phyloP scores from a whole-genome alignment of 495 filamentous ascomycete genomes.

The Platismatia glauca region DNA sequence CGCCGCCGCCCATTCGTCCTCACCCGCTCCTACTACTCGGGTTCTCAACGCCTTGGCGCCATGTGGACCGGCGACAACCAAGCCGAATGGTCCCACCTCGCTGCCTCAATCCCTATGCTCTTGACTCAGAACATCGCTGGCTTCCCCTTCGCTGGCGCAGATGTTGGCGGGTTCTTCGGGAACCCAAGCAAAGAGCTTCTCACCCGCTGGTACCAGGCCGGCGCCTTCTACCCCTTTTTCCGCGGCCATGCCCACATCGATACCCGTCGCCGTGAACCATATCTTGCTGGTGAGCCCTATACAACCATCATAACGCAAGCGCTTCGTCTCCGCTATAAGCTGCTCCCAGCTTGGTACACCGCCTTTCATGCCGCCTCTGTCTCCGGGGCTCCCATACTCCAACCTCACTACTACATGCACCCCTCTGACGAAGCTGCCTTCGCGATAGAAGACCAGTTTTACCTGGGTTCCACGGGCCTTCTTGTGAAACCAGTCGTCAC shows the following conservation, averaged over 20 bases:
- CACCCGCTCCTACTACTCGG: slow-evolving; percentile 84
- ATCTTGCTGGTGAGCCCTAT: slow-evolving; percentile 77
- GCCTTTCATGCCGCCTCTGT: slow-evolving; percentile 83
- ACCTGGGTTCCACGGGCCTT: slow-evolving; percentile 75
- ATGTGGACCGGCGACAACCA: slow-evolving; percentile 99
- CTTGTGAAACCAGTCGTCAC: slow-evolving; percentile 79
- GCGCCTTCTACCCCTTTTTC: slow-evolving; percentile 98
- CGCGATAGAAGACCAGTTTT: slow-evolving; percentile 85
- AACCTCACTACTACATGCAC: slow-evolving; percentile 85
- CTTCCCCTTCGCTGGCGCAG: slow-evolving; percentile 89
- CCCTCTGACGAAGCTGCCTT: slow-evolving; percentile 82
- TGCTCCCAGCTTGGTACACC: slow-evolving; percentile 93
- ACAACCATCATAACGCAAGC: slow-evolving; percentile 78
- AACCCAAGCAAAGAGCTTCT: slow-evolving; percentile 87
- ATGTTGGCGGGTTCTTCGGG: slow-evolving; percentile 97
- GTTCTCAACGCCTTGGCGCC: slow-evolving; percentile 78
- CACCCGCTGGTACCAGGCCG: slow-evolving; percentile 92
- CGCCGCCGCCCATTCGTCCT: slow-evolving; percentile 78
- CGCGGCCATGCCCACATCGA: slow-evolving; percentile 97
- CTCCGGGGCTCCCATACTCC: slow-evolving; percentile 76
- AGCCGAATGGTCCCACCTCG: slow-evolving; percentile 85
- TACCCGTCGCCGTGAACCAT: slow-evolving; percentile 86
- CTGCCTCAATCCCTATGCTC: slow-evolving; percentile 80
- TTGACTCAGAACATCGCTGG: slow-evolving; percentile 84
- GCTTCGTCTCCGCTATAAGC: slow-evolving; percentile 76